Evolutionary conservation across 345 rosid species (phyloP).

Genomic region (Geranium brycei): DNA sequence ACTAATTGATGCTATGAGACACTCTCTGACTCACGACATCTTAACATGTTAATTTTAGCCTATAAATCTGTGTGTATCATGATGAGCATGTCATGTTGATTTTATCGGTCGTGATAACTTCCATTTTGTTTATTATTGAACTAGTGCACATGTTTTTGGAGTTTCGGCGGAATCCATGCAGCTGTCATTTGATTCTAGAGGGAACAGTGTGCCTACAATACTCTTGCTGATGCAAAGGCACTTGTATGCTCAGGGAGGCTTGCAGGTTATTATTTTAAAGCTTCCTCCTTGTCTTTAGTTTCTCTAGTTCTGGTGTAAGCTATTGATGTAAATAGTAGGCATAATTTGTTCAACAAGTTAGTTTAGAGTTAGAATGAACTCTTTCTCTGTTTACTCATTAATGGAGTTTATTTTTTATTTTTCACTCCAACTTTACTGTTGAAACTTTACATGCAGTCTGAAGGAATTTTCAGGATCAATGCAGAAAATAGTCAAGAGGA

Average conservation of each 20-base stretch:
- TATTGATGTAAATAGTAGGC: neutral
- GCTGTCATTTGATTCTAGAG: conserved; percentile 35
- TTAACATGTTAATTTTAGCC: neutral
- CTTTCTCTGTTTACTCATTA: no score
- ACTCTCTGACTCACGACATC: neutral
- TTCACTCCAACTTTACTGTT: neutral
- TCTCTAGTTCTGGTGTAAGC: neutral
- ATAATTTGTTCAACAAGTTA: no score
- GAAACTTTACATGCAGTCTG: conserved; percentile 22
- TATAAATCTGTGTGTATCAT: neutral
- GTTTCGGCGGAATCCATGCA: conserved; percentile 47
- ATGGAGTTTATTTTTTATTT: neutral
- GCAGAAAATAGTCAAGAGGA: conserved; percentile 38
- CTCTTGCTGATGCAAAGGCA: conserved; percentile 36
- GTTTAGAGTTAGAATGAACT: no score
- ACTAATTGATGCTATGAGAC: neutral
- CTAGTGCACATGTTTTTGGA: conserved; percentile 40
- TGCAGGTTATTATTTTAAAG: conserved; percentile 21
- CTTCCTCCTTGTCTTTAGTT: neutral
- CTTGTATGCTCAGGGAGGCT: conserved; percentile 33
- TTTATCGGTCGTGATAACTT: neutral
- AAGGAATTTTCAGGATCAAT: conserved; percentile 41
- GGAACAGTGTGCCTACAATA: conserved; percentile 39
- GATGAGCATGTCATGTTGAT: neutral
- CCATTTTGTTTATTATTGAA: neutral